These are phyloP conservation scores for Marasmius tenuissimus DNA, from an alignment of 1,284 basidiomycete genomes.

Conservation along the genomic window DNA sequence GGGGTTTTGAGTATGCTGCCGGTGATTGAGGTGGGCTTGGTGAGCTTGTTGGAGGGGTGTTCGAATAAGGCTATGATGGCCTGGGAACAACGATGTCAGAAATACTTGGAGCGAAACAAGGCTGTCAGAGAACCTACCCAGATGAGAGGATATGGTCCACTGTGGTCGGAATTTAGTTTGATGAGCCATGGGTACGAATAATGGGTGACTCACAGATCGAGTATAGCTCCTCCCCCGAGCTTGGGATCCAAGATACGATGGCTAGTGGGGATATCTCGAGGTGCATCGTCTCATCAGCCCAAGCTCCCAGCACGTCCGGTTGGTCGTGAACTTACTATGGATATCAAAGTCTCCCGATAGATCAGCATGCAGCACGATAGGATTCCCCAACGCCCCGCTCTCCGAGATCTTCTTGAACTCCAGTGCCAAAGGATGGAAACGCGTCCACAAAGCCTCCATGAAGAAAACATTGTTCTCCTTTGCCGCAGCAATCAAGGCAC, in stretches of 20 bases:
- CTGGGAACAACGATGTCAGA: conserved; percentile 29
- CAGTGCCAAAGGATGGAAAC: conserved; percentile 71
- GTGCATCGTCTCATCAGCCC: too few species aligned
- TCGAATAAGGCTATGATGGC: conserved; percentile 81
- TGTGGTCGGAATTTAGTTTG: conserved; percentile 25
- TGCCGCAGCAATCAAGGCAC: conserved; percentile 70
- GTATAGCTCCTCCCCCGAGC: conserved; percentile 82
- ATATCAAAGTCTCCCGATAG: conserved; percentile 73
- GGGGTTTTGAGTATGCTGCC: conserved; percentile 73
- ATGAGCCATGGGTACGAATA: background rate
- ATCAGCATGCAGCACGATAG: conserved; percentile 69
- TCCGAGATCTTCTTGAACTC: conserved; percentile 68
- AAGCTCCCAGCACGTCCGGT: too few species aligned
- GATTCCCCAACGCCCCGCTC: conserved; percentile 59
- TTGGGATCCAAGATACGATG: conserved; percentile 81
- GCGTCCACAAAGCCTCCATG: conserved; percentile 87
- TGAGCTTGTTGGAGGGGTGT: conserved; percentile 64
- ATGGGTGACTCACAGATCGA: conserved; percentile 66
- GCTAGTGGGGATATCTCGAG: conserved; percentile 58
- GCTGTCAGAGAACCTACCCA: conserved; percentile 51
- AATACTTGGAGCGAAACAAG: conserved; percentile 6
- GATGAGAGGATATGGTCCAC: conserved; percentile 81
- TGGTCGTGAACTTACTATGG: conserved; percentile 51
- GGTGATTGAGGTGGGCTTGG: conserved; percentile 51
- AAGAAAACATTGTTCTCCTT: conserved; percentile 80